These are phyloP conservation scores for Boletus albobrunnescens DNA, from an alignment of 1,284 basidiomycete species.

Conservation along the genomic window DNA sequence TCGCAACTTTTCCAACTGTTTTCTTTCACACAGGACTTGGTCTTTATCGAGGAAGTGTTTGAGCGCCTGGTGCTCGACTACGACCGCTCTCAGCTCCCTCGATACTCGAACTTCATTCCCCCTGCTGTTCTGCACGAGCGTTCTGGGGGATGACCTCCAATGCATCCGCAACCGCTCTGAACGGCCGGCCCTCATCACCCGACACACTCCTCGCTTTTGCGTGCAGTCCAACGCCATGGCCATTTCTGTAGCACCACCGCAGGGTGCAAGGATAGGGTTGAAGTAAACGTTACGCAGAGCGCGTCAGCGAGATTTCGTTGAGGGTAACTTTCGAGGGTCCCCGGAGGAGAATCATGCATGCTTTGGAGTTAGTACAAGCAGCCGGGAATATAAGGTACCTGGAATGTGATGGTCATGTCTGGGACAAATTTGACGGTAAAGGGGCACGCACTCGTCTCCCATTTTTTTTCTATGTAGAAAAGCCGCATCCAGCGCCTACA, in stretches of 20 bases:
- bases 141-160: constrained; percentile 97
- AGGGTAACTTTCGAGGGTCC: constrained; percentile 98
- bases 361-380: constrained; percentile 89
- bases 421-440: background rate
- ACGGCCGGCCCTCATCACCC: constrained; percentile 88
- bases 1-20: background rate
- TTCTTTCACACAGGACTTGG: constrained; percentile 63
- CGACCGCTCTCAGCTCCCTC: constrained; percentile 91
- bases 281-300: constrained; percentile 96
- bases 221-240: constrained; percentile 90
- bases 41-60: constrained; percentile 97
- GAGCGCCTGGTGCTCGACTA: constrained; percentile 94
- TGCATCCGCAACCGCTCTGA: constrained; percentile 90
- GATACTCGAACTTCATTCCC: constrained; percentile 92
- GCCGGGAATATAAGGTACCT: constrained; percentile 97
- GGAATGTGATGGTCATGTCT: background rate
- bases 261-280: constrained; percentile 88
- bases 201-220: constrained; percentile 75
- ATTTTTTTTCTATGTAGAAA: constrained; percentile 97
- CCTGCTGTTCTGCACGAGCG: constrained; percentile 92
- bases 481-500: constrained; percentile 92
- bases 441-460: constrained; percentile 76
- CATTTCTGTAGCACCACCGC: constrained; percentile 98
- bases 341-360: constrained; percentile 97
- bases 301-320: constrained; percentile 98